phyloP scores from a whole-genome alignment of 225 moss, liverwort and hornwort genomes.

The Climacium dendroides region DNA sequence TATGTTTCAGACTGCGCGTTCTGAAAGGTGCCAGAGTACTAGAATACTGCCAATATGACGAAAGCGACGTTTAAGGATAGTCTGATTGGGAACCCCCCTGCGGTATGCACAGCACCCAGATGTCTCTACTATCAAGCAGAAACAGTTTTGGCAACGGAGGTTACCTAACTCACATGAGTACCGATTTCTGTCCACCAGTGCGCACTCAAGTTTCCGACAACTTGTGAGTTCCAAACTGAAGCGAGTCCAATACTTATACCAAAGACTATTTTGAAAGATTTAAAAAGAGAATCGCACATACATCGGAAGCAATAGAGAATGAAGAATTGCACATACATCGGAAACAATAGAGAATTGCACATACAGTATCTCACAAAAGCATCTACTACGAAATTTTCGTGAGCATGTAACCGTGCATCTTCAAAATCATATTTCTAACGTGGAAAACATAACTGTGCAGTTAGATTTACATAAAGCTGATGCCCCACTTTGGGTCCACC shows the following conservation, averaged over 20 bases:
- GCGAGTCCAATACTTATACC: not conserved
- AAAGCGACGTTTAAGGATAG: not conserved
- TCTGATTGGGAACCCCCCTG: not conserved
- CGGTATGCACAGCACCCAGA: not conserved
- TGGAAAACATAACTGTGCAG: not conserved
- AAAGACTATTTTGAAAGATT: not conserved
- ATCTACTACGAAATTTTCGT: not conserved
- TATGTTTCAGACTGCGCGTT: not conserved
- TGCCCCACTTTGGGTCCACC: not conserved
- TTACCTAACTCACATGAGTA: not conserved
- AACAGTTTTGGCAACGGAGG: not conserved
- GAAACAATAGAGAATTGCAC: not conserved
- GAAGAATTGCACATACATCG: not conserved
- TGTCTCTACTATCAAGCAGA: not conserved
- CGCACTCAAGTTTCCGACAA: not conserved
- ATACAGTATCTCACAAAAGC: not conserved
- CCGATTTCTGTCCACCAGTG: not conserved
- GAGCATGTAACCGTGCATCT: not conserved
- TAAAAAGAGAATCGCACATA: not conserved
- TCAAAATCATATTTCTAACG: not conserved
- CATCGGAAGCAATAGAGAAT: no score
- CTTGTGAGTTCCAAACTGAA: not conserved
- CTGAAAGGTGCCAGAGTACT: not conserved
- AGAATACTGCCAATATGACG: not conserved
- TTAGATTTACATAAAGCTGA: not conserved